phyloP scores from a whole-genome alignment of 2,329 filamentous ascomycete genomes.

The Claviceps sorghi region DNA sequence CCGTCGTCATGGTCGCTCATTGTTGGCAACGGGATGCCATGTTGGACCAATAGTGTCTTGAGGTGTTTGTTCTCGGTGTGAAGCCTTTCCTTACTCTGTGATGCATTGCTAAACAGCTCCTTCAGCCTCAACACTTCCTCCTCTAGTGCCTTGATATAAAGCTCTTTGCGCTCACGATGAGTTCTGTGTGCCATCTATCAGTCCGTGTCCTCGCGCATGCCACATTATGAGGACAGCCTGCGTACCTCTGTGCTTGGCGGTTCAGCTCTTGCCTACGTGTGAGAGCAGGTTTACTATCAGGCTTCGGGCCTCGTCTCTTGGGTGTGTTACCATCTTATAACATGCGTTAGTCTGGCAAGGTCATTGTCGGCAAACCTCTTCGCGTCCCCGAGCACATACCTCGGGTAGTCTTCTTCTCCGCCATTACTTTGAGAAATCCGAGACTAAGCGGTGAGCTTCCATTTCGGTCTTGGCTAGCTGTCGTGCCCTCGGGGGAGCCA shows the following conservation, averaged over 20 bases:
- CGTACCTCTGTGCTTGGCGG: slow-evolving; percentile 83
- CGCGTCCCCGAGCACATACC: slow-evolving; percentile 29
- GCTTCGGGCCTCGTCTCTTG: slow-evolving; percentile 87
- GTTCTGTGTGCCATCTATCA: slow-evolving; percentile 41
- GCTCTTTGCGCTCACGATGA: slow-evolving; percentile 89
- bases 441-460: slow-evolving; percentile 35
- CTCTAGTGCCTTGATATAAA: slow-evolving; percentile 89
- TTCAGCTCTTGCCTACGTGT: slow-evolving; percentile 89
- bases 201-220: not conserved
- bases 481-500: slow-evolving; percentile 12
- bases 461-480: slow-evolving; percentile 22
- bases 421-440: slow-evolving; percentile 50
- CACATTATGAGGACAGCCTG: not conserved
- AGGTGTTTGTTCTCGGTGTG: slow-evolving; percentile 69
- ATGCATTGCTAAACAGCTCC: slow-evolving; percentile 61
- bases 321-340: slow-evolving; percentile 61
- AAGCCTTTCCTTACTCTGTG: slow-evolving; percentile 61
- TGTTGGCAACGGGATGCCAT: slow-evolving; percentile 29
- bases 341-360: slow-evolving; percentile 2
- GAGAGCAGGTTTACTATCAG: slow-evolving; percentile 86
- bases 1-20: slow-evolving; percentile 24
- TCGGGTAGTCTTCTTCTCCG: slow-evolving; percentile 64
- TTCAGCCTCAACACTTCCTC: slow-evolving; percentile 81
- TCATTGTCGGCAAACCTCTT: not conserved
- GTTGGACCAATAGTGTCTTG: slow-evolving; percentile 39